A percentile compares a stretch with the other conserved stretches of the same genome.
These are phyloP conservation scores for Ilyonectria robusta DNA, from an alignment of 2,329 filamentous ascomycete species.

Conservation along the genomic window DNA sequence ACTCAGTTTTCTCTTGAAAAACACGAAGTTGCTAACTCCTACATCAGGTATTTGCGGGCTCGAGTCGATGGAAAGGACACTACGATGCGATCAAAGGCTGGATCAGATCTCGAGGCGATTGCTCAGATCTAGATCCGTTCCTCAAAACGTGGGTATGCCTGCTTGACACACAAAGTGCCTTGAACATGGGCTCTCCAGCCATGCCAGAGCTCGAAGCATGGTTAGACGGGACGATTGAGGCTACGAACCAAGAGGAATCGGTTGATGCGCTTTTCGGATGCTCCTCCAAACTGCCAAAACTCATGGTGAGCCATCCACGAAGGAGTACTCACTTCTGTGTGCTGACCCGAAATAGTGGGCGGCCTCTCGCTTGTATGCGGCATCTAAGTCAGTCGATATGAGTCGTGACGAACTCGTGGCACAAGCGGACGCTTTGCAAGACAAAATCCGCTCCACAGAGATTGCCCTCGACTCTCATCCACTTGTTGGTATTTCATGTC, in stretches of 20 bases:
- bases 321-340: background rate
- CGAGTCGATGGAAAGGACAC: constrained; percentile 27
- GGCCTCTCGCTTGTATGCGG: constrained; percentile 18
- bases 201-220: constrained; percentile 25
- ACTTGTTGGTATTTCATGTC: constrained; percentile 16
- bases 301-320: constrained; percentile 20
- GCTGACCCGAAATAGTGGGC: constrained; percentile 12
- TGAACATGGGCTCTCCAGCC: constrained; percentile 18
- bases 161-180: constrained; percentile 24
- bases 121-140: constrained; percentile 22
- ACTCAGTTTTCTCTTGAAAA: background rate
- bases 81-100: constrained; percentile 29
- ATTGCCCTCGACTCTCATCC: constrained; percentile 13
- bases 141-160: constrained; percentile 32
- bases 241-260: background rate
- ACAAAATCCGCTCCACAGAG: constrained; percentile 16
- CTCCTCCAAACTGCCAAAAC: constrained; percentile 19
- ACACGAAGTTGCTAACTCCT: background rate
- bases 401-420: background rate
- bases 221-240: constrained; percentile 15
- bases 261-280: constrained; percentile 30
- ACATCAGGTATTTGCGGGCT: constrained; percentile 26
- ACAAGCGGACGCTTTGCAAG: constrained; percentile 17
- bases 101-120: constrained; percentile 21
- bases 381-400: background rate